A percentile compares a stretch with the other conserved stretches of the same genome.
phyloP scores from a whole-genome alignment of 345 rosid genomes.

The Gossypium turneri region DNA sequence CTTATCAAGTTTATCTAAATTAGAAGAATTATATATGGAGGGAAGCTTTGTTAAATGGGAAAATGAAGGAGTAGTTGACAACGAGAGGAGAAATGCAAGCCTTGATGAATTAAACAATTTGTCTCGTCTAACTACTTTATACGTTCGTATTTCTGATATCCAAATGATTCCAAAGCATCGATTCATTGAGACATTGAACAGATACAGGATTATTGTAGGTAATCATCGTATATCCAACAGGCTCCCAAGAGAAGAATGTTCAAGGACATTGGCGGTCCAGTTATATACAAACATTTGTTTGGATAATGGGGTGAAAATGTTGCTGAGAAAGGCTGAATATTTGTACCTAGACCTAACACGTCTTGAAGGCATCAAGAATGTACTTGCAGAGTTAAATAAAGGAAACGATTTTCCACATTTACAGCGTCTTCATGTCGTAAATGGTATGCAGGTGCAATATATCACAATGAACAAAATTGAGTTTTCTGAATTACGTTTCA shows the following conservation, averaged over 20 bases:
- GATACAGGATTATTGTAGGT: background rate
- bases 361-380: background rate
- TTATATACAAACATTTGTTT: background rate
- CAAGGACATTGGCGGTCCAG: background rate
- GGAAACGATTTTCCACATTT: background rate
- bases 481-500: background rate
- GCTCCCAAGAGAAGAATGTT: background rate
- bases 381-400: background rate
- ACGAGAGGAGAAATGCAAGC: background rate
- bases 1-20: background rate
- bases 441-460: background rate
- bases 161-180: no score
- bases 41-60: conserved; percentile 11
- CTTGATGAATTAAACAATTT: background rate
- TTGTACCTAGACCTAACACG: background rate
- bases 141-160: no score
- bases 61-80: background rate
- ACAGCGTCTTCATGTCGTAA: background rate
- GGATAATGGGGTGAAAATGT: background rate
- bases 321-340: conserved; percentile 2
- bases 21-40: no score
- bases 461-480: background rate
- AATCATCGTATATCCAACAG: no score
- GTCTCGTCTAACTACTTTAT: no score
- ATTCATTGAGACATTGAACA: background rate